Evolutionary conservation across 75 land plant species (phyloP), one percentile per base, ranked within the genome.

Genomic region (Cunninghamia lanceolata): DNA sequence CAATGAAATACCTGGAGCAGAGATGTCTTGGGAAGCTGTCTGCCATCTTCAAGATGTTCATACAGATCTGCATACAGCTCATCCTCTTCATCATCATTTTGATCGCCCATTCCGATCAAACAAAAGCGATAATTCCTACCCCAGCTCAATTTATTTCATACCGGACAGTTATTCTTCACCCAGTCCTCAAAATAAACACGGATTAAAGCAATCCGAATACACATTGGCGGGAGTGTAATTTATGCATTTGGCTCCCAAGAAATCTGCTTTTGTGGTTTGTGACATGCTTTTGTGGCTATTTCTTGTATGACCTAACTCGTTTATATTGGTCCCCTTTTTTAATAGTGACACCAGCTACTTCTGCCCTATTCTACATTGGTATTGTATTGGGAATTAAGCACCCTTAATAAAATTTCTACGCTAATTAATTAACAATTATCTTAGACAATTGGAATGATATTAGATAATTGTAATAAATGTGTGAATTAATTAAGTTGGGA

Each of bases 61-160:
- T 73, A 88, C 66, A 88, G 86, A 85, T 88, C 86, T 42, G 79
- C 87, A 59, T 88, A 88, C 11, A 88, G 68, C 8, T 43, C 82
- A n/a, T 56, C 87, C n/a, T 63, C 25, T 34, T 54, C 83, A 4
- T 53, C 63, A 15, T 74, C 88, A 47, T 36, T 87, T 14, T 21
- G 28, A 21, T 50, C 87, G 9, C 83, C 56, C 43, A 56, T 88
- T 40, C 82, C 83, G 11, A 86, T 43, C 75, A 71, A 71, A 63
- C 9, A 21, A 21, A 63, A 63, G 9, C n/a, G 8, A 63, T 4
- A 63, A 63, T 25, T 7, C 28, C 68, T 63, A 6, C 9, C 4
- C n/a, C 25, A 56, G 25, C 19, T 56, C 63, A 19, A 56, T 21
- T 0, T 21, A 56, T 56, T 56, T 17, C 19, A 56, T 56, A 15